phyloP scores from a whole-genome alignment of 179 eudicot species.

The Sideroxylon spinosum region DNA sequence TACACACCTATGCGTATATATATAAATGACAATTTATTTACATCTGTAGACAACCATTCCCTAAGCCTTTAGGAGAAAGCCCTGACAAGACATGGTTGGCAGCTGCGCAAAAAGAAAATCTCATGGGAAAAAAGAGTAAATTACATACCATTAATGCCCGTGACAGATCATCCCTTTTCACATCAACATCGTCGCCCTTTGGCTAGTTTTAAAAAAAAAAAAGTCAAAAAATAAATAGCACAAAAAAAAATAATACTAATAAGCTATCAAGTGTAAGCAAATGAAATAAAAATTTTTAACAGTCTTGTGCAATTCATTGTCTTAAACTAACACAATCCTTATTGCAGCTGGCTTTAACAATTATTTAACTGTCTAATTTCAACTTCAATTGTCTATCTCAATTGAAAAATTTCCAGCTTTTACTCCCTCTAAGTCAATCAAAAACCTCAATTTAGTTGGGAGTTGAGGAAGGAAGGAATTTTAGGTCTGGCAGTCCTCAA shows the following conservation, averaged over 20 bases:
- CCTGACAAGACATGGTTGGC: neutral
- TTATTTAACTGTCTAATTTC: too few relatives aligned
- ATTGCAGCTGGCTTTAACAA: neutral
- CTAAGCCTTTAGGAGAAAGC: neutral
- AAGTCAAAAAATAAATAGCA: neutral
- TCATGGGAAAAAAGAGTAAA: slow-evolving; percentile 7
- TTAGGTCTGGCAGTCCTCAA: too few relatives aligned
- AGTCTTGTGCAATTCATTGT: neutral
- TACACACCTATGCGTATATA: neutral
- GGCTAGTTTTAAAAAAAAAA: slow-evolving; percentile 37
- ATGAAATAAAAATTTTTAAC: neutral
- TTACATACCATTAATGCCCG: slow-evolving; percentile 74
- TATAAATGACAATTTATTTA: neutral
- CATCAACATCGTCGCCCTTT: slow-evolving; percentile 66
- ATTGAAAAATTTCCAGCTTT: too few relatives aligned
- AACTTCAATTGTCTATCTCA: too few relatives aligned
- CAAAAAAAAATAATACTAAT: too few relatives aligned
- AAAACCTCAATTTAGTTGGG: too few relatives aligned
- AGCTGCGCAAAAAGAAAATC: slow-evolving; percentile 9
- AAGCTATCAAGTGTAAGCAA: slow-evolving; percentile 1
- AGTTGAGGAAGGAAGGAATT: too few relatives aligned
- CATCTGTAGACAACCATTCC: neutral
- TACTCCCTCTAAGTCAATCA: too few relatives aligned
- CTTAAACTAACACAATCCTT: neutral
- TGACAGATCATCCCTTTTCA: slow-evolving; percentile 81